Conservation (phyloP, 345 rosid species). For the Lenwebbia sp. region DNA sequence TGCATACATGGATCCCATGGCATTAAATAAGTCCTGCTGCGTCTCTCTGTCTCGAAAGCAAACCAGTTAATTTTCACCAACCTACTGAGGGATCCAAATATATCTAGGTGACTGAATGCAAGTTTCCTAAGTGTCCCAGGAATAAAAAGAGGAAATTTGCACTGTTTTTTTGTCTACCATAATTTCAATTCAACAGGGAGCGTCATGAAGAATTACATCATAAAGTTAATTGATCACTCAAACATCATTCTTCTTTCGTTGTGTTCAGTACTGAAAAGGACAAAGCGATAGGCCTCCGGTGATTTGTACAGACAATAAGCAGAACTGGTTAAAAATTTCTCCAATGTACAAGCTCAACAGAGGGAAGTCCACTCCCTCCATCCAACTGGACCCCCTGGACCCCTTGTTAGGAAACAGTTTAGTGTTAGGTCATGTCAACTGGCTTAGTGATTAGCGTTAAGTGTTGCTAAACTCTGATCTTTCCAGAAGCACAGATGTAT, state of each 20-base stretch:
- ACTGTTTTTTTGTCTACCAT: not conserved
- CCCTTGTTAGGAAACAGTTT: not conserved
- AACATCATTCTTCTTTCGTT: not conserved
- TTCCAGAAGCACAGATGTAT: not conserved
- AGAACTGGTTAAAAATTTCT: not conserved
- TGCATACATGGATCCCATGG: conserved; percentile 94
- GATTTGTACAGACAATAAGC: not conserved
- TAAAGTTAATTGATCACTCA: not conserved
- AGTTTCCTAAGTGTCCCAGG: not conserved
- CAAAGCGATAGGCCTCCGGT: not conserved
- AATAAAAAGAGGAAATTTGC: not conserved
- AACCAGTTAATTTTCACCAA: not conserved
- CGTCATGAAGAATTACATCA: not conserved
- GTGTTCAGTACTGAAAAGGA: not conserved
- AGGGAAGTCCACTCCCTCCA: not conserved
- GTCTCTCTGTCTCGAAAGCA: conserved; percentile 38
- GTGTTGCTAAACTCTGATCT: not conserved
- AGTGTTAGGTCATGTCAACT: not conserved
- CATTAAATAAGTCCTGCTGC: conserved; percentile 74
- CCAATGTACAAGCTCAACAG: not conserved
- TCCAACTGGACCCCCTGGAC: not conserved
- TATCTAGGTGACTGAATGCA: not conserved
- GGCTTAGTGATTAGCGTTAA: not conserved
- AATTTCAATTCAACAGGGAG: not conserved
- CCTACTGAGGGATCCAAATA: not conserved